These are phyloP conservation scores for Heterobasidion annosum DNA, from an alignment of 1,284 basidiomycete species.

Conservation along the genomic window DNA sequence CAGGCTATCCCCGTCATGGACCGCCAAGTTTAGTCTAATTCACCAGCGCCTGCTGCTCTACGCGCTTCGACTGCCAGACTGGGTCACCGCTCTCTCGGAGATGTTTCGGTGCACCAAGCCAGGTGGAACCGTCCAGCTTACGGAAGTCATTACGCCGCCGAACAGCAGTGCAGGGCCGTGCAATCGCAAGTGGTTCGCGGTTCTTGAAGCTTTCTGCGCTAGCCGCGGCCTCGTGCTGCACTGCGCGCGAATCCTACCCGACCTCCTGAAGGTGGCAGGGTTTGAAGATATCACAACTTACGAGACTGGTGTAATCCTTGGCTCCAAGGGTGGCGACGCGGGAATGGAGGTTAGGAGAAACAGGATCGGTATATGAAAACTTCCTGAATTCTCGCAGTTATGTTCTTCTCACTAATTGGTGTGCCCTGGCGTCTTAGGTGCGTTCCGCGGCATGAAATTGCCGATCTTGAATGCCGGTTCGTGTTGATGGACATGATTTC, in stretches of 20 bases:
- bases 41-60: neutral
- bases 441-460: neutral
- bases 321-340: no score
- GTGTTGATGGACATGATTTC: no score
- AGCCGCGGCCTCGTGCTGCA: neutral
- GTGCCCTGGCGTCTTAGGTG: neutral
- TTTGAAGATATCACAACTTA: no score
- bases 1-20: neutral
- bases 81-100: neutral
- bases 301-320: no score
- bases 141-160: neutral
- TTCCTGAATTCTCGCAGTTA: neutral
- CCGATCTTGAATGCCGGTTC: neutral
- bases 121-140: neutral
- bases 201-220: neutral
- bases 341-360: no score
- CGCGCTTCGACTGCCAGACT: neutral
- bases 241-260: no score
- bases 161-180: neutral
- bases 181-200: neutral
- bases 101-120: neutral
- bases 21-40: neutral
- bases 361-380: neutral
- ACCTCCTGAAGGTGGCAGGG: no score
- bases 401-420: neutral